Conservation (phyloP, 257 asterid species). For the Knoxia roxburghii region DNA sequence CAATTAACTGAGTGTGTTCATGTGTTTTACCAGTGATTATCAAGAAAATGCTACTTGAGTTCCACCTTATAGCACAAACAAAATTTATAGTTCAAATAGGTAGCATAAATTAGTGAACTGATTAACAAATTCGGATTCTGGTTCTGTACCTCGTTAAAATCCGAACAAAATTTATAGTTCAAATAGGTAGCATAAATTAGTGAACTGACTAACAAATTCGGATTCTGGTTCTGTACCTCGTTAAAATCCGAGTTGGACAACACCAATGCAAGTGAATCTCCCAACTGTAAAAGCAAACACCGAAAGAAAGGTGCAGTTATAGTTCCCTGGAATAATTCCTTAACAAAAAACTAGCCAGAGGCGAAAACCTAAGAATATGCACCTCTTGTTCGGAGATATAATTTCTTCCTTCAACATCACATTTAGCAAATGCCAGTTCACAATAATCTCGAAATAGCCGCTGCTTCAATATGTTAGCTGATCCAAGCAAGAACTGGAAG, state of each 20-base stretch:
- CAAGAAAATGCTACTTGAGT: too few relatives aligned
- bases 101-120: too few relatives aligned
- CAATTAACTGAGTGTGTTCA: too few relatives aligned
- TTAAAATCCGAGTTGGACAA: conserved; percentile 47
- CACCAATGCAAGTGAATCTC: conserved; percentile 45
- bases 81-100: too few relatives aligned
- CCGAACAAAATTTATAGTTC: too few relatives aligned
- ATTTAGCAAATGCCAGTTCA: conserved; percentile 66
- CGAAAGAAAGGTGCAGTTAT: neutral
- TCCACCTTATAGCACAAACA: too few relatives aligned
- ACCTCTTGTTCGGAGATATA: conserved; percentile 72
- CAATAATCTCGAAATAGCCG: conserved; percentile 58
- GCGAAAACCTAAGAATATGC: conserved; percentile 4
- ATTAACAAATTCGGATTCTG: neutral
- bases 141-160: too few relatives aligned
- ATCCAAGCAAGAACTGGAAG: conserved; percentile 87
- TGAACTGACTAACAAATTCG: neutral
- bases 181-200: too few relatives aligned
- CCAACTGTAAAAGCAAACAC: conserved; percentile 43
- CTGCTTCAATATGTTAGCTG: conserved; percentile 82
- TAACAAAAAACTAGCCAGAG: conserved; percentile 5
- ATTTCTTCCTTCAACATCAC: conserved; percentile 37
- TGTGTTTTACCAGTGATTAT: too few relatives aligned
- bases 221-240: conserved; percentile 48
- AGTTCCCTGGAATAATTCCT: conserved; percentile 2